These are phyloP conservation scores for Fraxinus dipetala DNA, from an alignment of 305 asterid species.

Conservation along the genomic window DNA sequence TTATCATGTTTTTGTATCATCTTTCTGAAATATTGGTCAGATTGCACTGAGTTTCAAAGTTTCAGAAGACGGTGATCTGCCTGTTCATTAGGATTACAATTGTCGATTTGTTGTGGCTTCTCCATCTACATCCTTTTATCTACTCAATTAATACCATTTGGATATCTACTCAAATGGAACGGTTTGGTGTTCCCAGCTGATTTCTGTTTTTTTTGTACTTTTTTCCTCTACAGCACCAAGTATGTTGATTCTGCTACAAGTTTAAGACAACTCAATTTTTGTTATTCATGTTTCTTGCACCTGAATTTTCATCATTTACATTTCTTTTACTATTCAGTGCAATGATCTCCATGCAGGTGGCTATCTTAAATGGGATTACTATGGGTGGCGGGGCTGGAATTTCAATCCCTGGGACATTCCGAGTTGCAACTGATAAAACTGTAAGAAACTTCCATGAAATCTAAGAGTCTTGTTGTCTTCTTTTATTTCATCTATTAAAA, in stretches of 20 bases:
- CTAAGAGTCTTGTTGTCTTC: conserved; percentile 13
- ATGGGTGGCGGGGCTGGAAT: conserved; percentile 99
- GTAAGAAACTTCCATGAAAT: conserved; percentile 41
- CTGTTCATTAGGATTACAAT: conserved; percentile 11
- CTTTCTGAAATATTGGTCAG: neutral
- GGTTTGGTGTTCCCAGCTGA: conserved; percentile 5
- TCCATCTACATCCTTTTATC: neutral
- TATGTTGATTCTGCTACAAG: neutral
- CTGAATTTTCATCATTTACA: neutral
- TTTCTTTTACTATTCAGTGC: neutral
- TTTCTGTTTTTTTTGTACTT: conserved; percentile 4
- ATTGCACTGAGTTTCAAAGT: neutral
- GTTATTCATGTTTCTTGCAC: neutral
- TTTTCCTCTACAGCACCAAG: conserved; percentile 5
- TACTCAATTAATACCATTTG: neutral
- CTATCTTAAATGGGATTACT: conserved; percentile 84
- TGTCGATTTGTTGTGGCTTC: neutral
- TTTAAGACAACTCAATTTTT: neutral
- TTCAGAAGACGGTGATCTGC: conserved; percentile 8
- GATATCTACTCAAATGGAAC: neutral
- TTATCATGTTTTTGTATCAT: neutral
- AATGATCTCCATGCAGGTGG: conserved; percentile 60
- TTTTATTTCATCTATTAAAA: conserved; percentile 16
- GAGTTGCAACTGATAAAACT: conserved; percentile 89
- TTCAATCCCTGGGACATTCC: conserved; percentile 89